Percentiles rank a stretch among this genome's conserved stretches.
Evolutionary conservation across 106 monocot species (phyloP).

Genomic region (Alisma plantagoaquatica): DNA sequence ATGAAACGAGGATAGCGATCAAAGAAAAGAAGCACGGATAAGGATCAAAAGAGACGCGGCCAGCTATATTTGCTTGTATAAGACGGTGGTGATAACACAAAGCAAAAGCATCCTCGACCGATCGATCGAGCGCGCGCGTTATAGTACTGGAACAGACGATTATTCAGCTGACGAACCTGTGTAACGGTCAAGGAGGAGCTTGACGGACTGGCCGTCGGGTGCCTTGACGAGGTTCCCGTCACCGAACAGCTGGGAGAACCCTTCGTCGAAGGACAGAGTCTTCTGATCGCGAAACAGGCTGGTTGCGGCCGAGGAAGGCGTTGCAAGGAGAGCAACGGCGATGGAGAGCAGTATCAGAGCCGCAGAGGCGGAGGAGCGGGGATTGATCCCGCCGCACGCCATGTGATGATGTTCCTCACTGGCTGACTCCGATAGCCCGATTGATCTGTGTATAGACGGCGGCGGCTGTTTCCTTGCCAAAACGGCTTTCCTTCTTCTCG

Average conservation of each 20-base stretch:
- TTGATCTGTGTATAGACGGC: too few species aligned
- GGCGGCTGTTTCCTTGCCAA: too few species aligned
- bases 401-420: too few species aligned
- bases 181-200: constrained; percentile 7
- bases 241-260: constrained; percentile 4
- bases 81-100: background rate
- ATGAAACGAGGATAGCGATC: background rate
- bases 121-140: too few species aligned
- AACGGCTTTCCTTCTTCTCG: too few species aligned
- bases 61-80: too few species aligned
- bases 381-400: too few species aligned
- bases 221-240: background rate
- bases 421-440: too few species aligned
- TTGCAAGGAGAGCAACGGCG: background rate
- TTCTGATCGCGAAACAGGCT: background rate
- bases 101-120: background rate
- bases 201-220: background rate
- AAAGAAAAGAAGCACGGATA: background rate
- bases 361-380: background rate
- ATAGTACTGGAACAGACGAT: too few species aligned
- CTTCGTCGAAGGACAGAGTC: constrained; percentile 6
- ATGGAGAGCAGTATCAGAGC: background rate
- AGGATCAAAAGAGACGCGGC: background rate
- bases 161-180: too few species aligned
- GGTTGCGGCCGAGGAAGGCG: background rate